Evolutionary conservation across 176 grass and related monocot species (phyloP).

Genomic region (Tillandsia leiboldiana): DNA sequence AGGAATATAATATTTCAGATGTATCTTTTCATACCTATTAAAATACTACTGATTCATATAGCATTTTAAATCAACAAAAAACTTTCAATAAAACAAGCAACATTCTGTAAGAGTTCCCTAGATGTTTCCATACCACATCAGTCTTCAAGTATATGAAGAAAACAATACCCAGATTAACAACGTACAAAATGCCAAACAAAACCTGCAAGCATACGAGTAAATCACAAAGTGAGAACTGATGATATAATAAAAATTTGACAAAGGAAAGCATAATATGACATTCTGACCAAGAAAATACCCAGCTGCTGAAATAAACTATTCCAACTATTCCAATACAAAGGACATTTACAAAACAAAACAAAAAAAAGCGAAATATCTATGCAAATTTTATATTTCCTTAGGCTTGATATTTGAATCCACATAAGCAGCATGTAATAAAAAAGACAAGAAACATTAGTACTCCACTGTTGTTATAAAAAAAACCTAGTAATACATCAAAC

Average conservation of each 20-base stretch:
- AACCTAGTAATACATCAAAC: too few relatives aligned
- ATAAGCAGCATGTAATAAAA: background rate
- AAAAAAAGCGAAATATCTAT: too few relatives aligned
- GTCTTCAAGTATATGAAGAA: constrained; percentile 69
- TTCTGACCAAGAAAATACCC: background rate
- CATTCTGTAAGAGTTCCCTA: background rate
- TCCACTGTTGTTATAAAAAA: too few relatives aligned
- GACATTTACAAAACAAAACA: too few relatives aligned
- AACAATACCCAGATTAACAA: constrained; percentile 65
- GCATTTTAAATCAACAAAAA: constrained; percentile 16
- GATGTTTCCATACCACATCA: constrained; percentile 61
- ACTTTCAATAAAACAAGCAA: background rate
- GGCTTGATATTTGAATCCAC: too few relatives aligned
- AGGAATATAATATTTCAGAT: background rate
- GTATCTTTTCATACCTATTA: background rate
- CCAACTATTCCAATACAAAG: too few relatives aligned
- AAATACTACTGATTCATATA: constrained; percentile 1
- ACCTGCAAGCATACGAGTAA: constrained; percentile 42
- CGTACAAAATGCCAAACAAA: constrained; percentile 70
- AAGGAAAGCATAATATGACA: background rate
- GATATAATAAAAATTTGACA: constrained; percentile 12
- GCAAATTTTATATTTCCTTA: too few relatives aligned
- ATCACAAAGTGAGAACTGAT: constrained; percentile 1
- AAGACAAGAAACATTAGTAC: background rate
- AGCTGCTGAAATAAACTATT: too few relatives aligned